These are phyloP conservation scores for Mortierella claussenii DNA, from an alignment of 192 early-diverging fungal species.

Conservation along the genomic window DNA sequence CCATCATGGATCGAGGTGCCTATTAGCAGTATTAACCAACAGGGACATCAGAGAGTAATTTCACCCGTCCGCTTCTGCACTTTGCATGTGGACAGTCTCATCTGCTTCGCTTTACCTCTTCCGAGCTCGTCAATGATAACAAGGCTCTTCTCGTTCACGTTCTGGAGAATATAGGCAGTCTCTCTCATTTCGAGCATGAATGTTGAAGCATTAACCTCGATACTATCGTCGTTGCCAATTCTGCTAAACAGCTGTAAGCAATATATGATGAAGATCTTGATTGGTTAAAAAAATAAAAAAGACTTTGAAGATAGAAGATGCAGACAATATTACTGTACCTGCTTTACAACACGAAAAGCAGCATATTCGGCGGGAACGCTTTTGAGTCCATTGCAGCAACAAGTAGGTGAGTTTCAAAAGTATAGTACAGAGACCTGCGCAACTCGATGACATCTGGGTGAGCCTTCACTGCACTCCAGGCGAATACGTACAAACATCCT, in stretches of 20 bases:
- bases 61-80: no score
- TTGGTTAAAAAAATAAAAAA: no score
- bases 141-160: slow-evolving; percentile 73
- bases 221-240: slow-evolving; percentile 76
- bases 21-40: slow-evolving; percentile 5
- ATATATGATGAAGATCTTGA: no score
- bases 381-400: no score
- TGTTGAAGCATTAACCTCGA: slow-evolving; percentile 71
- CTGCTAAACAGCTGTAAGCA: slow-evolving; percentile 75
- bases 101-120: no score
- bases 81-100: no score
- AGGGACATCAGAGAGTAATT: no score
- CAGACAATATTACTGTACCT: slow-evolving; percentile 28
- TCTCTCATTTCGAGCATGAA: slow-evolving; percentile 94
- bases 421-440: background rate
- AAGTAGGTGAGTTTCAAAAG: background rate
- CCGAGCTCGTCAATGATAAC: slow-evolving; percentile 95
- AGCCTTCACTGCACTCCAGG: no score
- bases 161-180: slow-evolving; percentile 81
- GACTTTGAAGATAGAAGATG: background rate
- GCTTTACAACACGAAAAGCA: slow-evolving; percentile 73
- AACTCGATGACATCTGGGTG: no score
- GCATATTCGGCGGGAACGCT: slow-evolving; percentile 87
- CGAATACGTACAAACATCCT: slow-evolving; percentile 72
- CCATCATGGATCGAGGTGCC: slow-evolving; percentile 79